Evolutionary conservation across 306 rosid genomes (phyloP).

Genomic region (Alnus glutinosa): DNA sequence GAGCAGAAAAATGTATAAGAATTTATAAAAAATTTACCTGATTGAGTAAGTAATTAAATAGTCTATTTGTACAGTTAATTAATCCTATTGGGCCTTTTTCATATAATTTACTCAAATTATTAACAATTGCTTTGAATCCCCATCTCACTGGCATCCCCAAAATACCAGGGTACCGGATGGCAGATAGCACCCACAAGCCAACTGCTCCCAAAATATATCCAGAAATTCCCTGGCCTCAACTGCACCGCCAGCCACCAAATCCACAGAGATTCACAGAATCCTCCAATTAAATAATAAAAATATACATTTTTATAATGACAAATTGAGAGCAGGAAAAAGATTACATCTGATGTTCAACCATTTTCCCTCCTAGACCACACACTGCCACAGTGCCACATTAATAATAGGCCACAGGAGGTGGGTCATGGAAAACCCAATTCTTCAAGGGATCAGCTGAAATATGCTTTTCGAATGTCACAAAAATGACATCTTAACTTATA

Average conservation of each 20-base stretch:
- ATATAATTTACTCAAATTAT: no score
- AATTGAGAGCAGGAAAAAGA: neutral
- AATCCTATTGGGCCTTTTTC: no score
- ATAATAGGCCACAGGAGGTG: neutral
- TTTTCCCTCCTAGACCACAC: conserved; percentile 11
- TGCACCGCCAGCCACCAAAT: neutral
- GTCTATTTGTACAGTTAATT: no score
- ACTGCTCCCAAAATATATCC: neutral
- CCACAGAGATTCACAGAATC: neutral
- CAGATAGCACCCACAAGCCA: neutral
- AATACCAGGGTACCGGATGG: neutral
- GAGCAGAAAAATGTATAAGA: no score
- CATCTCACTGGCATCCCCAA: no score
- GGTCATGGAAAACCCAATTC: conserved; percentile 24
- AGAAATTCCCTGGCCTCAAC: neutral
- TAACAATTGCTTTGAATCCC: no score
- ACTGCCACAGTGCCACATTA: neutral
- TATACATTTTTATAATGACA: neutral
- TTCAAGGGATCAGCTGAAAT: neutral
- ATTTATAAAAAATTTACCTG: no score
- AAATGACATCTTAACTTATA: no score
- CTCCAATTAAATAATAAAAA: neutral
- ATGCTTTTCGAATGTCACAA: no score
- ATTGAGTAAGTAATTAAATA: no score
- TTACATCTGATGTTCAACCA: conserved; percentile 19